phyloP scores from a whole-genome alignment of 2,329 filamentous ascomycete genomes.

The Hypoxylon sp. region DNA sequence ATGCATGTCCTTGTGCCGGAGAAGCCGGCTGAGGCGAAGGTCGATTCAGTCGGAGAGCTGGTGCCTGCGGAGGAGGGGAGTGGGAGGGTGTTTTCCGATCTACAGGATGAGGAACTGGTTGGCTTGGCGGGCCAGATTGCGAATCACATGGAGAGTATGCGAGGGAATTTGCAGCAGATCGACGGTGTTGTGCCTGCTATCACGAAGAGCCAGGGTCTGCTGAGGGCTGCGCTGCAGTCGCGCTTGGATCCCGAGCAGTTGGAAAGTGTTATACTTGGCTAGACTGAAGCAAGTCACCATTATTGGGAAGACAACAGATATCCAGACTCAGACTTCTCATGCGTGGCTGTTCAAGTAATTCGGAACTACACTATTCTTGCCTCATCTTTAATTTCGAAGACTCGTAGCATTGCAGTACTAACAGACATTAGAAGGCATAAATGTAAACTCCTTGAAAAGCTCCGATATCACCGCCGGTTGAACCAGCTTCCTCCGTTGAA shows the following conservation, averaged over 20 bases:
- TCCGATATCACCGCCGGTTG: neutral
- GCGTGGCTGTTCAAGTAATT: neutral
- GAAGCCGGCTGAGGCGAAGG: slow-evolving; percentile 24
- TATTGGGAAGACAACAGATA: neutral
- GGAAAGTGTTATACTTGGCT: slow-evolving; percentile 65
- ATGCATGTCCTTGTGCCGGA: slow-evolving; percentile 66
- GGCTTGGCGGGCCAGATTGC: slow-evolving; percentile 64
- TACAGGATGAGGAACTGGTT: slow-evolving; percentile 62
- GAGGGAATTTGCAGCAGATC: slow-evolving; percentile 68
- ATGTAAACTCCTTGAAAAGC: neutral
- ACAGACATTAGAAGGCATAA: neutral
- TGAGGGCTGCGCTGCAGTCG: slow-evolving; percentile 64
- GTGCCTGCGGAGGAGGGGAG: slow-evolving; percentile 40
- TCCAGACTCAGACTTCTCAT: neutral
- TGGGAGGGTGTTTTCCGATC: slow-evolving; percentile 47
- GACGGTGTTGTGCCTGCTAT: slow-evolving; percentile 67
- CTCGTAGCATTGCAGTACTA: neutral
- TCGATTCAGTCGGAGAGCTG: slow-evolving; percentile 38
- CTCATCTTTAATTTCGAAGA: neutral
- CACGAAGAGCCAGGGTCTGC: slow-evolving; percentile 62
- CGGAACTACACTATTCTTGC: neutral
- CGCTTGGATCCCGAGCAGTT: slow-evolving; percentile 63
- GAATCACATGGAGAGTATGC: slow-evolving; percentile 71
- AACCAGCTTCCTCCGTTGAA: neutral
- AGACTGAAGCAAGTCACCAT: slow-evolving; percentile 3